Percentiles rank a stretch among this genome's conserved stretches.
phyloP scores from a whole-genome alignment of 306 rosid species.

The Cajanus cajan region DNA sequence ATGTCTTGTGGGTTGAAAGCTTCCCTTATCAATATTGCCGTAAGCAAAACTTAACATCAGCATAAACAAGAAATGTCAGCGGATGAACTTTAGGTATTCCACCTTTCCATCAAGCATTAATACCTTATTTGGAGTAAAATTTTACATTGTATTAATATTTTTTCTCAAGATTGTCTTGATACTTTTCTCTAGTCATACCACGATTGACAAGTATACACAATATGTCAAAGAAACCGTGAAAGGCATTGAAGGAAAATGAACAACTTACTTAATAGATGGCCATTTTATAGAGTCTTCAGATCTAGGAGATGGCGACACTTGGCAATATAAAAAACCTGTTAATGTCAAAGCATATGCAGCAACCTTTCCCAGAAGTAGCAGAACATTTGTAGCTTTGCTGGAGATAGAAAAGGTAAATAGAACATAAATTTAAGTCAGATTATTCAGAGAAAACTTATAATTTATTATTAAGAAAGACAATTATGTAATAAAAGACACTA shows the following conservation, averaged over 20 bases:
- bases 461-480: neutral
- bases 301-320: constrained; percentile 43
- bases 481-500: neutral
- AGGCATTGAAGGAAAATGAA: neutral
- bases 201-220: neutral
- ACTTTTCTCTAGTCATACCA: neutral
- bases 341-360: constrained; percentile 61
- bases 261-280: constrained; percentile 57
- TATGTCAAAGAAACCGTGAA: neutral
- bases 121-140: neutral
- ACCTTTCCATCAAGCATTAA: constrained; percentile 3
- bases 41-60: constrained; percentile 21
- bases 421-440: constrained; percentile 25
- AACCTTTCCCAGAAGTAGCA: constrained; percentile 61
- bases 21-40: constrained; percentile 19
- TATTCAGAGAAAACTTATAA: neutral
- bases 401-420: neutral
- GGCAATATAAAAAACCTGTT: constrained; percentile 66
- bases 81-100: neutral
- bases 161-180: neutral
- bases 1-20: constrained; percentile 10
- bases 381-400: constrained; percentile 73
- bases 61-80: neutral
- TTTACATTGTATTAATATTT: neutral
- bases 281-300: constrained; percentile 33